phyloP scores from a whole-genome alignment of 1,284 basidiomycete genomes.

The Boletellus deceptivus region DNA sequence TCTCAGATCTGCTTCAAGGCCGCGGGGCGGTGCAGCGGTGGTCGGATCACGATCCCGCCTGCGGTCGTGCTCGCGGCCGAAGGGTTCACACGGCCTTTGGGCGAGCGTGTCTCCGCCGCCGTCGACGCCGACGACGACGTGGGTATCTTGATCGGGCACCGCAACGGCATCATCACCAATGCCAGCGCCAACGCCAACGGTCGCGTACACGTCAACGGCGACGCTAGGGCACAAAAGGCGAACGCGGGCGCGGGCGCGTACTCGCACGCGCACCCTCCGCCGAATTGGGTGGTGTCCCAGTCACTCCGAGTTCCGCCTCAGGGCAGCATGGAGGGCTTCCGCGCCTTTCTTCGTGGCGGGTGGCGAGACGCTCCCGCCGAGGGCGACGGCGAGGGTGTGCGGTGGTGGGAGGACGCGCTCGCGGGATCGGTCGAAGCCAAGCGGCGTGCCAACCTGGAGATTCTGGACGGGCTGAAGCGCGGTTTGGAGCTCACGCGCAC shows the following conservation, averaged over 20 bases:
- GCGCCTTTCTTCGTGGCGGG: constrained; percentile 48
- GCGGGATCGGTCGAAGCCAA: constrained; percentile 48
- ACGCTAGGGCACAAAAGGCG: background rate
- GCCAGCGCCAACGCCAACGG: too few species aligned
- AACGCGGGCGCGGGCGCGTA: constrained; percentile 22
- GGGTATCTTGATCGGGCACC: background rate
- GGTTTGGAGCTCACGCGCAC: constrained; percentile 42
- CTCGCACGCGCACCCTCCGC: constrained; percentile 50
- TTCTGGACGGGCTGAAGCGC: constrained; percentile 40
- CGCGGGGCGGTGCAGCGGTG: constrained; percentile 28
- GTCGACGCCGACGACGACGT: too few species aligned
- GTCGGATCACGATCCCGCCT: constrained; percentile 76
- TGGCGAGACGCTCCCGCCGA: constrained; percentile 55
- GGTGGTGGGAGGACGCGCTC: constrained; percentile 67
- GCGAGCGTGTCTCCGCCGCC: background rate
- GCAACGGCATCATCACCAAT: background rate
- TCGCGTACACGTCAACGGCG: background rate
- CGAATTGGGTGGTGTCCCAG: constrained; percentile 48
- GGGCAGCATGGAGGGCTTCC: constrained; percentile 41
- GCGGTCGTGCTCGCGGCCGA: constrained; percentile 53
- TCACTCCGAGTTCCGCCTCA: constrained; percentile 37
- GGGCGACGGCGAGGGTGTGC: constrained; percentile 30
- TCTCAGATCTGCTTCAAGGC: constrained; percentile 72
- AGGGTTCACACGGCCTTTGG: constrained; percentile 44
- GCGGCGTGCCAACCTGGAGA: constrained; percentile 41